Evolutionary conservation across 1,284 basidiomycete genomes (phyloP), one percentile per base, ranked within the genome.

Genomic region (Moesziomyces parantarcticus): DNA sequence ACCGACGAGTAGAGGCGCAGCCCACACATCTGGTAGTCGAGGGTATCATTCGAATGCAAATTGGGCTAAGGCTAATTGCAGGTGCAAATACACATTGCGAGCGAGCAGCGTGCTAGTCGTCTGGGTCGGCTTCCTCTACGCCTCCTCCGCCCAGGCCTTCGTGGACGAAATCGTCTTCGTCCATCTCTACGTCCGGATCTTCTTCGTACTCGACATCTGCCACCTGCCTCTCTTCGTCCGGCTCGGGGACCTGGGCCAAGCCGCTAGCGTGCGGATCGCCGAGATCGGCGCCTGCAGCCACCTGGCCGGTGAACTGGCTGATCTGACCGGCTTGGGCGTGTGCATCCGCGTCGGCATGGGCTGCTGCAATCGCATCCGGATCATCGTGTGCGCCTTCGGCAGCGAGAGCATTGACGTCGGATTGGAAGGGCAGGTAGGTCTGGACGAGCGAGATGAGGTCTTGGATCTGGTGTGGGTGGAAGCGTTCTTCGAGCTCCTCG

Each of bases 401-500:
- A 26, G 66, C 66, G 41, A 61, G 59, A n/a, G 52, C 60, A 26
- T 64, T 61, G 50, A 66, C 50, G 0, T 56, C 40, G 22, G 57
- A 20, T 5, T 56, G 40, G 14, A 72, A 46, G n/a, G 77, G 77
- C 4, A 77, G 47, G 34, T 72, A 84, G 11, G 89, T 89, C 2
- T 84, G 83, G 25, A 96, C 89, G 25, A 87, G 82, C 3, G 80
- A 74, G 3, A 93, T 86, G 10, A 97, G 89, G 20, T 89, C 88
- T 18, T 91, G 88, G 85, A 94, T 91, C 40, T 87, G 86, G 22
- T 89, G 49, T 8, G 57, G 57, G 32, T 62, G 88, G 0, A 95
- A 88, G 42, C 94, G 88, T 68, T 92, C 91, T 83, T 94, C 92
- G 2, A 93, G 86, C 83, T 96, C 93, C 84, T 97, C 93, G 16